Base-by-base conservation (phyloP, 2,329 filamentous ascomycete genomes). In the Colletotrichum chrysophilum region DNA sequence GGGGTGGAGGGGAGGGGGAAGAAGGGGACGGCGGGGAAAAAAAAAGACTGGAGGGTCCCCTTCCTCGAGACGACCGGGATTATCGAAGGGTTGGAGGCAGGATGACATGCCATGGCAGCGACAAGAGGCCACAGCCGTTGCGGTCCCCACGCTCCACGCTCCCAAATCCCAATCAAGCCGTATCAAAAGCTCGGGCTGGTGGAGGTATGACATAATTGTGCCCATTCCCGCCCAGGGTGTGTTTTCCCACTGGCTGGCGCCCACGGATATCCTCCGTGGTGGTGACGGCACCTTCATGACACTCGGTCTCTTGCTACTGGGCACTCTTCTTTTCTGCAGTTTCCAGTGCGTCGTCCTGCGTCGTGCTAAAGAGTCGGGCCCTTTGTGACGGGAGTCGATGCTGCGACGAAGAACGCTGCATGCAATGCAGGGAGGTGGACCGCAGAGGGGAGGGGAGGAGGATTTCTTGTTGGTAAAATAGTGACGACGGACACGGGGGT, bases 51-150 rank as follows among this genome's bases (percentile, higher is more conserved):
- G 52, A 38, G 52, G 52, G 52, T 30, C 52, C 43, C 38, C 18
- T 48, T 48, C 43, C n/a, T 48, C 43, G 3, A 12, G 43, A 30
- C 16, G 48, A 56, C 67, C 48, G 56, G 67, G 67, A 77, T 74
- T 71, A 38, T 10, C 38, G 58, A 58, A 74, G 32, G 56, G 60
- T 77, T 74, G 71, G 68, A 80, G 79, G 80, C 78, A 83, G 78
- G 79, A 83, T 82, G 81, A 81, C 81, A 82, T 80, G 78, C 78
- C 64, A 48, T 65, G 62, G 64, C 74, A 75, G 61, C 70, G 24
- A 67, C 30, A 21, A 48, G 9, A 58, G 24, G 14, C 36, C 36
- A 43, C 36, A 48, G 30, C 52, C 26, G 55, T 43, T 58, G 52
- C 43, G 66, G 26, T 61, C 30, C 26, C 26, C 26, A 32, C 13